Conservation (phyloP, 129 eudicot genomes). For the Centaurea solstitialis region DNA sequence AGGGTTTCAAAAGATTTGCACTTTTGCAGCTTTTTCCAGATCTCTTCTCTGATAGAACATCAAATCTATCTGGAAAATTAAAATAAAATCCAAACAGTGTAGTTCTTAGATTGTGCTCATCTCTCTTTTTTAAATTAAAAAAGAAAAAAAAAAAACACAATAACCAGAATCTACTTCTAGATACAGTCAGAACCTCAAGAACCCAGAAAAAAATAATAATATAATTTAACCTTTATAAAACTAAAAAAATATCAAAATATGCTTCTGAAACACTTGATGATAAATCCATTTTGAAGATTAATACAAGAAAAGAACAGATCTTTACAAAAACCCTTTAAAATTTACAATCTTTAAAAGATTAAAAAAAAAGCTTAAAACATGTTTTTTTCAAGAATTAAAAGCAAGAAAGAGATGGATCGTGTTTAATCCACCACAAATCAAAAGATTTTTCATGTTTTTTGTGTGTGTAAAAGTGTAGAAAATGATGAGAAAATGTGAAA, state of each 20-base stretch:
- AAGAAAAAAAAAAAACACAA: neutral
- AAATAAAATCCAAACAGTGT: constrained; percentile 27
- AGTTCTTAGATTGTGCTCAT: neutral
- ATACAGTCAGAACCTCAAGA: constrained; percentile 8
- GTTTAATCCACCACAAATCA: constrained; percentile 3
- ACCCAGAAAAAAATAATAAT: neutral
- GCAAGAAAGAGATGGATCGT: constrained; percentile 20
- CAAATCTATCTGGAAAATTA: constrained; percentile 13
- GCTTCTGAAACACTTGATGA: neutral
- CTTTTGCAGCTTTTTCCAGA: constrained; percentile 29
- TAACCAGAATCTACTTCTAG: neutral
- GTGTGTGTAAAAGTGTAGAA: neutral
- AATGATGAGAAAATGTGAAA: neutral
- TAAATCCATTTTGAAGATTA: constrained; percentile 1
- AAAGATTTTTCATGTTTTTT: constrained; percentile 7
- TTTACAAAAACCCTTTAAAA: neutral
- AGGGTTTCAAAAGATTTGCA: constrained; percentile 35
- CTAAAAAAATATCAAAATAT: neutral
- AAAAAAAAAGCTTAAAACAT: neutral
- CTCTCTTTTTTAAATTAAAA: neutral
- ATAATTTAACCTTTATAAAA: neutral
- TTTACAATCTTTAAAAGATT: constrained; percentile 2
- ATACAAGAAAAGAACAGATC: constrained; percentile 21
- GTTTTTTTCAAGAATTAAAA: constrained; percentile 1
- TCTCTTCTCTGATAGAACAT: constrained; percentile 22